Evolutionary conservation across 768 basidiomycete genomes (phyloP), one percentile per base, ranked within the genome.

Genomic region (Pleurotus tuoliensis): DNA sequence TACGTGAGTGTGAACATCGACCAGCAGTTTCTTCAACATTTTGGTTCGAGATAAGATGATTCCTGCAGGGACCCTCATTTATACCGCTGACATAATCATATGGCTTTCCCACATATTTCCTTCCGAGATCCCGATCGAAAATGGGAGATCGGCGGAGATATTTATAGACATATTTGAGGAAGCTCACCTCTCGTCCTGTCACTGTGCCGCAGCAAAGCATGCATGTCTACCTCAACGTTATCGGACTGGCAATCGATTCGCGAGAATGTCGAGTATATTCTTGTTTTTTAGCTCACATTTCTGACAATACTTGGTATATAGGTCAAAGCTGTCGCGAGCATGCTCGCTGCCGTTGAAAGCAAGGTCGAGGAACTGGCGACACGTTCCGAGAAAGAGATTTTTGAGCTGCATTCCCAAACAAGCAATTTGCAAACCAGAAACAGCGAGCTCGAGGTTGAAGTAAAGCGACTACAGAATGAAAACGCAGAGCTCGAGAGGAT

Each of bases 1-100:
- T 41, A 93, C 81, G 61, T 94, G 92, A 3, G 90, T 90, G 75
- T 94, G 92, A 30, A 94, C 76, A 72, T 94, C 92, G 45, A 94
- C 82, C 44, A 90, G 66, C 41, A 79, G 69, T 58, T 69, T 76
- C 30, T 34, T 34, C 45, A 66, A 64, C 12, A 71, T 59, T 52
- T 68, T 60, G 34, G 59, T 55, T 60, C 62, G 34, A 39, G 43
- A 63, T 43, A 43, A 22, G 50, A 51, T 48, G 51, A 54, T 57
- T 38, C 25, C 30, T 39, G 37, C 41, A 20, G 54, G 40, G 13
- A 43, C 37, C 27, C 37, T 24, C 13, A 25, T 52, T 46, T 18
- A 37, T 45, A 46, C 30, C 37, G 49, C 43, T 59, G 55, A 55
- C 58, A 45, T 50, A 38, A 49, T 45, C 43, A 46, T 22, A 16